These are phyloP conservation scores for Rhodocollybia butyracea DNA, from an alignment of 768 basidiomycete genomes.

Conservation along the genomic window DNA sequence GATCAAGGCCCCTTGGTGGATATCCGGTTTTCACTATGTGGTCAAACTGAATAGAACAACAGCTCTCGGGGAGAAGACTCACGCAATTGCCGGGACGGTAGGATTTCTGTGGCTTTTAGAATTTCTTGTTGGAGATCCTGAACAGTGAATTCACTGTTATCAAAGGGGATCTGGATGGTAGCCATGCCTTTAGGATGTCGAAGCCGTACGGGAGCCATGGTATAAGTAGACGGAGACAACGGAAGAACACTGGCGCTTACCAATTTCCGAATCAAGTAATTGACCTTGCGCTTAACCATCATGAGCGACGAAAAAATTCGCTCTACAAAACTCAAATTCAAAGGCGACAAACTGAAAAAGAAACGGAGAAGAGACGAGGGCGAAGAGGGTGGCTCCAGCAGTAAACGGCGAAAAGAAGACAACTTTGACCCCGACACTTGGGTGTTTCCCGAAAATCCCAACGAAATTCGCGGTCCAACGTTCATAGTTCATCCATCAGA, in stretches of 20 bases:
- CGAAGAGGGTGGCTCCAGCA: constrained; percentile 25
- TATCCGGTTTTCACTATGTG: constrained; percentile 76
- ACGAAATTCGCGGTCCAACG: constrained; percentile 83
- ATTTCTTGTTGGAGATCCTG: constrained; percentile 76
- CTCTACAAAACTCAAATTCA: constrained; percentile 80
- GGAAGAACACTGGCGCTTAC: not conserved
- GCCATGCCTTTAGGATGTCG: constrained; percentile 83
- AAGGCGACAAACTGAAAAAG: constrained; percentile 83
- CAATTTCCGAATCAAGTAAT: not conserved
- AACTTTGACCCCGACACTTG: constrained; percentile 71
- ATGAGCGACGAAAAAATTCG: constrained; percentile 41
- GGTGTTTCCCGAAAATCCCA: constrained; percentile 69
- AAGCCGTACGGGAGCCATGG: constrained; percentile 73
- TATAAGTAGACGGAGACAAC: not conserved
- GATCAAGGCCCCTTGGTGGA: constrained; percentile 70
- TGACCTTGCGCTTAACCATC: not conserved
- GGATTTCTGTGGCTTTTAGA: constrained; percentile 61
- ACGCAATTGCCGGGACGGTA: constrained; percentile 78
- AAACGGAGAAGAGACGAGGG: constrained; percentile 71
- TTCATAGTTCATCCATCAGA: constrained; percentile 83
- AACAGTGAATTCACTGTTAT: constrained; percentile 53
- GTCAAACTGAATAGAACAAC: not conserved
- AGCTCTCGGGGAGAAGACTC: constrained; percentile 25
- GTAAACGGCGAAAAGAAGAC: constrained; percentile 37
- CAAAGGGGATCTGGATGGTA: constrained; percentile 69